Evolutionary conservation across 768 basidiomycete genomes (phyloP).

Genomic region (Lactarius psammicola): DNA sequence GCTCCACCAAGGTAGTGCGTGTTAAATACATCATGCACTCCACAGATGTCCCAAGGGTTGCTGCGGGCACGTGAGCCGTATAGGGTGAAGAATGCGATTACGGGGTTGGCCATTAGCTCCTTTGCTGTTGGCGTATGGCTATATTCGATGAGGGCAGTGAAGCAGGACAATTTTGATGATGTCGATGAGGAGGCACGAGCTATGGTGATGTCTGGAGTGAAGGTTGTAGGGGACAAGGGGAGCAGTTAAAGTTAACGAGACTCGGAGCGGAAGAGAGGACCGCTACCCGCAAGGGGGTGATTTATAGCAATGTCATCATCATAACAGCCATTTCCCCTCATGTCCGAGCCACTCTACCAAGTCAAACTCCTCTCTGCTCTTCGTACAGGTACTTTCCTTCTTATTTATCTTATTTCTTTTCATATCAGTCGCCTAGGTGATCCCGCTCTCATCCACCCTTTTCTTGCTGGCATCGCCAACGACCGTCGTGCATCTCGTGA

Average conservation of each 20-base stretch:
- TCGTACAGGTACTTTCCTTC: constrained; percentile 36
- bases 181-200: constrained; percentile 59
- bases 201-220: constrained; percentile 23
- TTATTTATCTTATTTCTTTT: background rate
- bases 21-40: background rate
- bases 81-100: constrained; percentile 72
- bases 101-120: constrained; percentile 64
- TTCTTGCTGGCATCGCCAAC: constrained; percentile 72
- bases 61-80: constrained; percentile 86
- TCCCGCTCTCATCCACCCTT: constrained; percentile 75
- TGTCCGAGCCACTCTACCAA: constrained; percentile 41
- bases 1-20: background rate
- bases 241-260: constrained; percentile 43
- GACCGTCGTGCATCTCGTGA: constrained; percentile 54
- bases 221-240: constrained; percentile 6
- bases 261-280: constrained; percentile 64
- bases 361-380: constrained; percentile 43
- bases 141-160: constrained; percentile 76
- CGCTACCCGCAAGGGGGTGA: constrained; percentile 44
- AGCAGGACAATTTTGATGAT: constrained; percentile 29
- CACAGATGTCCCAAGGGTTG: constrained; percentile 73
- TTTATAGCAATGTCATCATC: background rate
- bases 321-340: background rate
- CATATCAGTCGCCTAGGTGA: constrained; percentile 53
- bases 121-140: constrained; percentile 84